phyloP scores from a whole-genome alignment of 768 basidiomycete genomes.

The Suillus ampliporus region DNA sequence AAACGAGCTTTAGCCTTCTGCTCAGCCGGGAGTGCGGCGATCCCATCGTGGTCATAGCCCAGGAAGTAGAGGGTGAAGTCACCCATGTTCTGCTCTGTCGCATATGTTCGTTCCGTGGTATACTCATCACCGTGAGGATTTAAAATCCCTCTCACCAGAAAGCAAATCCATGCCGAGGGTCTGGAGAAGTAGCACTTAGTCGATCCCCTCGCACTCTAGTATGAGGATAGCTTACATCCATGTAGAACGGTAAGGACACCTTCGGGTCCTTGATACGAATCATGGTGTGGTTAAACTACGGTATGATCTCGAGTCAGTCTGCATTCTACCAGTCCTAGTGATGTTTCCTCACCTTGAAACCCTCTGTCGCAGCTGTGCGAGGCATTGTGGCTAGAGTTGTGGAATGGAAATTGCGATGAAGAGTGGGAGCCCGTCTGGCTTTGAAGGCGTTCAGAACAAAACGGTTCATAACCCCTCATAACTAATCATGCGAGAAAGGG shows the following conservation, averaged over 20 bases:
- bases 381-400: slow-evolving; percentile 52
- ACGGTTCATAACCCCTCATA: slow-evolving; percentile 11
- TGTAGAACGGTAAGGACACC: slow-evolving; percentile 80
- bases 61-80: slow-evolving; percentile 88
- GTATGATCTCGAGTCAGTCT: slow-evolving; percentile 4
- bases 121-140: slow-evolving; percentile 6
- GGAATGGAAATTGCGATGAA: slow-evolving; percentile 15
- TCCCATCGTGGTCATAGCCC: slow-evolving; percentile 70
- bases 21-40: slow-evolving; percentile 51
- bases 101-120: slow-evolving; percentile 9
- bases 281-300: slow-evolving; percentile 87
- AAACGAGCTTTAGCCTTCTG: slow-evolving; percentile 57
- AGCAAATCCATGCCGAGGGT: slow-evolving; percentile 80
- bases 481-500: slow-evolving; percentile 10
- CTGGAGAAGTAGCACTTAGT: slow-evolving; percentile 32
- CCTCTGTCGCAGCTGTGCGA: slow-evolving; percentile 65
- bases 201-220: not conserved
- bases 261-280: slow-evolving; percentile 88
- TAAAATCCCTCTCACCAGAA: slow-evolving; percentile 43
- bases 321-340: not conserved
- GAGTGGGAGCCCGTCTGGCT: slow-evolving; percentile 11
- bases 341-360: slow-evolving; percentile 54
- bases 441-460: slow-evolving; percentile 14
- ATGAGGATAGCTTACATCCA: slow-evolving; percentile 51
- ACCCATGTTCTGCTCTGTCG: slow-evolving; percentile 55